phyloP scores from a whole-genome alignment of 495 filamentous ascomycete genomes.

The Recurvomyces mirabilis region DNA sequence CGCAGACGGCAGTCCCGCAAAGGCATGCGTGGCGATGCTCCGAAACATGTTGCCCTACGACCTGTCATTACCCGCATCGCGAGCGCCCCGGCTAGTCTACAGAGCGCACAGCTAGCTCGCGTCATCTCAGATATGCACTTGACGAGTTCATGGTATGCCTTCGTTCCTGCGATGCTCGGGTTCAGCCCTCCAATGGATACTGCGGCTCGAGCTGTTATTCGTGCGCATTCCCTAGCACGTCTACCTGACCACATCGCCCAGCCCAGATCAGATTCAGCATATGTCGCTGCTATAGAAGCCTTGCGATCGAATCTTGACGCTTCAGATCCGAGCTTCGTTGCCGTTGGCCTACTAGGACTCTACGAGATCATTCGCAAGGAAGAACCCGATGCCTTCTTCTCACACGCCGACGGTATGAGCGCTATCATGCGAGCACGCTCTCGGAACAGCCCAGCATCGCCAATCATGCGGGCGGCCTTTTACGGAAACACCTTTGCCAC shows the following conservation, averaged over 20 bases:
- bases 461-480: constrained; percentile 3
- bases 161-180: constrained; percentile 5
- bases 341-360: constrained; percentile 1
- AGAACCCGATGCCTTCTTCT: neutral
- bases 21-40: too few relatives aligned
- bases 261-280: neutral
- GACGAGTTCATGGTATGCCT: neutral
- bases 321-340: constrained; percentile 1
- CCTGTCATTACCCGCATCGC: neutral
- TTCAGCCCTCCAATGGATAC: neutral
- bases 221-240: neutral
- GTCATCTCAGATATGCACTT: neutral
- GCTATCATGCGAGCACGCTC: neutral
- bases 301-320: neutral
- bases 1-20: too few relatives aligned
- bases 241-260: neutral
- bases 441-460: neutral
- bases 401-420: constrained; percentile 4
- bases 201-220: neutral
- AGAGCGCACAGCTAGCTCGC: neutral
- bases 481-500: constrained; percentile 1
- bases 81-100: neutral
- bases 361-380: neutral
- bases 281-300: neutral
- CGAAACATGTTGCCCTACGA: too few relatives aligned